Conservation (phyloP, 1,284 basidiomycete genomes). For the Apiotrichum gamsii region DNA sequence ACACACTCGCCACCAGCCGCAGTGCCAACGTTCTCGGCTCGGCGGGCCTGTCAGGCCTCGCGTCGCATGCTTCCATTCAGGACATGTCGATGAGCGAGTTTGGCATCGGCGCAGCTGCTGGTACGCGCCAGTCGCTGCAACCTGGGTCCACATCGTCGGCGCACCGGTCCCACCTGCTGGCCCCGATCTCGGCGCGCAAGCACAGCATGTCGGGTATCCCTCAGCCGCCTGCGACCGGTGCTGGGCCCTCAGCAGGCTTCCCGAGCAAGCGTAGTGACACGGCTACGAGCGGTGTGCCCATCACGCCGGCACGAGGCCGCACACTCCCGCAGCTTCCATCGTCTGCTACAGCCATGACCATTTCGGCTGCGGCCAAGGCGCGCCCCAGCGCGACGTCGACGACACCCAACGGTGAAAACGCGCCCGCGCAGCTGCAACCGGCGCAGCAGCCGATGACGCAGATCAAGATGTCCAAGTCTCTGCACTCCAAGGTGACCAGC, state of each 20-base stretch:
- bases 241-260: no score
- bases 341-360: conserved; percentile 35
- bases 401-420: not conserved
- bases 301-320: conserved; percentile 53
- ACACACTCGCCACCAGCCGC: conserved; percentile 13
- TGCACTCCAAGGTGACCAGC: conserved; percentile 35
- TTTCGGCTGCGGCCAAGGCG: conserved; percentile 38
- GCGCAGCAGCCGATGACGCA: conserved; percentile 11
- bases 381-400: conserved; percentile 15
- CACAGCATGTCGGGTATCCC: conserved; percentile 17
- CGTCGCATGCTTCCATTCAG: conserved; percentile 2
- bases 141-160: conserved; percentile 23
- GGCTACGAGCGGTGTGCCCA: not conserved
- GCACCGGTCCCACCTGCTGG: conserved; percentile 37
- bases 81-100: conserved; percentile 11
- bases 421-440: conserved; percentile 4
- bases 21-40: conserved; percentile 8
- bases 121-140: conserved; percentile 11
- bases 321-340: conserved; percentile 53
- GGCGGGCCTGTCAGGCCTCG: conserved; percentile 2
- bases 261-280: no score
- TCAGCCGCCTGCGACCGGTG: conserved; percentile 8
- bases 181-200: conserved; percentile 35
- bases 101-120: not conserved
- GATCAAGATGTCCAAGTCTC: conserved; percentile 33